Conservation (phyloP, 2,329 filamentous ascomycete genomes). For the Talaromyces sp. region DNA sequence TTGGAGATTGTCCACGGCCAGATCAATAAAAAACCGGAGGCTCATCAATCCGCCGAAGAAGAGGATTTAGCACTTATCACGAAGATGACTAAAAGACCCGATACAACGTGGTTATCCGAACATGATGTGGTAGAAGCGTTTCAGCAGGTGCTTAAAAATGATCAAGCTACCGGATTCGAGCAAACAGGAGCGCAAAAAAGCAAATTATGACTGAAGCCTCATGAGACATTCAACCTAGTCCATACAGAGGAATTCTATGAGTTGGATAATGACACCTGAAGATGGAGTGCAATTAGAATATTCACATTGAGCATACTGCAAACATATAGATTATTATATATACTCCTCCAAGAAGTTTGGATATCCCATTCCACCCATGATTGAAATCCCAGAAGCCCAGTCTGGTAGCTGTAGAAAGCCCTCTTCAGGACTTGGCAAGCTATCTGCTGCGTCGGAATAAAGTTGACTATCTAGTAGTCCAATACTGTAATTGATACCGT, state of each 20-base stretch:
- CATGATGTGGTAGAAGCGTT: constrained; percentile 46
- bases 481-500: too few species aligned
- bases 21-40: constrained; percentile 16
- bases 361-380: constrained; percentile 14
- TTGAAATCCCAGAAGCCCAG: constrained; percentile 12
- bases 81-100: constrained; percentile 35
- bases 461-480: background rate
- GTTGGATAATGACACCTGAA: background rate
- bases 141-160: background rate
- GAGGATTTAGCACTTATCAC: constrained; percentile 39
- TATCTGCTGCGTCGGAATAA: background rate
- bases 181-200: background rate
- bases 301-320: background rate
- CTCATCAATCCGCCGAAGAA: constrained; percentile 22
- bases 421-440: constrained; percentile 1
- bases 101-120: constrained; percentile 47
- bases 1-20: constrained; percentile 34
- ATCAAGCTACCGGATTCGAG: background rate
- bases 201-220: background rate
- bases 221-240: background rate
- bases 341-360: constrained; percentile 2
- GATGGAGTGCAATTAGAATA: background rate
- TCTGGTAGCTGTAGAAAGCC: background rate
- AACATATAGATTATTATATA: background rate
- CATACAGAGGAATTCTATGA: background rate